Conservation (phyloP, 306 rosid species). For the Trifolium fragiferum region DNA sequence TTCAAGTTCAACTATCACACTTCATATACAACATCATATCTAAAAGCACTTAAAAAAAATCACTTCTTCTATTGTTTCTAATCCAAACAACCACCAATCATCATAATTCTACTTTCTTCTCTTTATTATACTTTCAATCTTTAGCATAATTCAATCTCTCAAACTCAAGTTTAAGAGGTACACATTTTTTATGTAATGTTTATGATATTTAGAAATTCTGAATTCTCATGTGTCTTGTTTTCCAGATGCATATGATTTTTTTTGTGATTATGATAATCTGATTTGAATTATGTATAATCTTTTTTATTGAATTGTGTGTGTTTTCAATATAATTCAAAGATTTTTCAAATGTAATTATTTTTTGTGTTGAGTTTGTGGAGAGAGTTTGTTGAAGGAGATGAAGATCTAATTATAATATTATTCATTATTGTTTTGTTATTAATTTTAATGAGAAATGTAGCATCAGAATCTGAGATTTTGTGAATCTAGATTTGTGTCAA, state of each 20-base stretch:
- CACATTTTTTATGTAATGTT: slow-evolving; percentile 33
- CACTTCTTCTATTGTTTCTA: slow-evolving; percentile 53
- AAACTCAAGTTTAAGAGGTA: slow-evolving; percentile 49
- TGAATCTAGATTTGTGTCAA: slow-evolving; percentile 36
- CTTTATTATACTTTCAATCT: background rate
- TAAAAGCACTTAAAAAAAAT: slow-evolving; percentile 42
- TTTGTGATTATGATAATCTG: background rate
- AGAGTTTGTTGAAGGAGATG: slow-evolving; percentile 20
- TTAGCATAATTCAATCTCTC: slow-evolving; percentile 41
- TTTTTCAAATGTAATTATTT: slow-evolving; percentile 26
- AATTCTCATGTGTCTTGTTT: slow-evolving; percentile 42
- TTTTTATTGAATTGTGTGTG: slow-evolving; percentile 40
- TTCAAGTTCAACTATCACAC: slow-evolving; percentile 62
- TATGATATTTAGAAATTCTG: slow-evolving; percentile 34
- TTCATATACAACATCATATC: slow-evolving; percentile 18
- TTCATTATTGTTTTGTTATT: slow-evolving; percentile 25
- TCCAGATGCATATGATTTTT: slow-evolving; percentile 3
- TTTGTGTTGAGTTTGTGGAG: slow-evolving; percentile 33
- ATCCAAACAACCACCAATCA: slow-evolving; percentile 50
- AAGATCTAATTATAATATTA: slow-evolving; percentile 39
- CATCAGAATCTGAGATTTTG: slow-evolving; percentile 33
- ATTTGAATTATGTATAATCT: background rate
- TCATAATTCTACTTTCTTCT: slow-evolving; percentile 32
- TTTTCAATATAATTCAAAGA: slow-evolving; percentile 28
- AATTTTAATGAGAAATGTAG: slow-evolving; percentile 19